Percentiles rank a stretch among this genome's conserved stretches.
These are phyloP conservation scores for Ogataea populi-albae DNA, from an alignment of 805 yeast genomes.

Conservation along the genomic window DNA sequence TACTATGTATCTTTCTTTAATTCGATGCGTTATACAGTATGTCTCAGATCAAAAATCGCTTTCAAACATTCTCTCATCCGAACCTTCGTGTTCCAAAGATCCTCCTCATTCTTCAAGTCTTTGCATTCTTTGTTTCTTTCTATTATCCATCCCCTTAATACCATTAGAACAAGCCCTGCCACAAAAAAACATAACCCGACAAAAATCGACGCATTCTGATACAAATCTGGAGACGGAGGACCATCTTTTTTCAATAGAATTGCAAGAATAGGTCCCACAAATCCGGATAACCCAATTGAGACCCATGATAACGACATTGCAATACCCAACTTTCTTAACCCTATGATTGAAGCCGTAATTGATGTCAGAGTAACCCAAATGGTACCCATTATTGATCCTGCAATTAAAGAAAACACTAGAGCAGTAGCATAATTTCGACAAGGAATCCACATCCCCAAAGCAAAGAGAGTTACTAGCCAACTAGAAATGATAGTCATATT, in stretches of 20 bases:
- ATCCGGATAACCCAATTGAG: conserved; percentile 45
- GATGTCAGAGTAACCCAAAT: conserved; percentile 57
- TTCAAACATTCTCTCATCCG: conserved; percentile 6
- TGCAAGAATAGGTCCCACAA: conserved; percentile 63
- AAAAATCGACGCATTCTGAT: conserved; percentile 53
- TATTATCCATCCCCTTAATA: conserved; percentile 54
- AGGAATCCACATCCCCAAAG: conserved; percentile 56
- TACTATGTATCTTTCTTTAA: no score
- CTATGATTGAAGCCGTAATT: conserved; percentile 49
- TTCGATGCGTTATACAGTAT: no score
- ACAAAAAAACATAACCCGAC: conserved; percentile 54
- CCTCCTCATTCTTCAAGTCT: conserved; percentile 22
- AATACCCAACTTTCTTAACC: conserved; percentile 49
- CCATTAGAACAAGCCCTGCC: conserved; percentile 40
- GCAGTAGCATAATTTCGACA: conserved; percentile 56
- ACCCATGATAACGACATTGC: conserved; percentile 50
- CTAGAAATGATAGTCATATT: conserved; percentile 42
- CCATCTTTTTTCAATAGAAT: conserved; percentile 43
- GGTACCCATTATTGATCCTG: conserved; percentile 60
- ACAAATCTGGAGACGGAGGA: conserved; percentile 41
- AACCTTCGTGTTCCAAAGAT: conserved; percentile 15
- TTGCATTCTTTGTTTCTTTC: conserved; percentile 41
- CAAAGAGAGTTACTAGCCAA: conserved; percentile 38
- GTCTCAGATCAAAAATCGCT: conserved; percentile 7
- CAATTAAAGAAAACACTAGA: conserved; percentile 47